Percentiles rank a stretch among this genome's conserved stretches.
These are phyloP conservation scores for Globisporangium splendens DNA, from an alignment of 352 stramenopile species.

Conservation along the genomic window DNA sequence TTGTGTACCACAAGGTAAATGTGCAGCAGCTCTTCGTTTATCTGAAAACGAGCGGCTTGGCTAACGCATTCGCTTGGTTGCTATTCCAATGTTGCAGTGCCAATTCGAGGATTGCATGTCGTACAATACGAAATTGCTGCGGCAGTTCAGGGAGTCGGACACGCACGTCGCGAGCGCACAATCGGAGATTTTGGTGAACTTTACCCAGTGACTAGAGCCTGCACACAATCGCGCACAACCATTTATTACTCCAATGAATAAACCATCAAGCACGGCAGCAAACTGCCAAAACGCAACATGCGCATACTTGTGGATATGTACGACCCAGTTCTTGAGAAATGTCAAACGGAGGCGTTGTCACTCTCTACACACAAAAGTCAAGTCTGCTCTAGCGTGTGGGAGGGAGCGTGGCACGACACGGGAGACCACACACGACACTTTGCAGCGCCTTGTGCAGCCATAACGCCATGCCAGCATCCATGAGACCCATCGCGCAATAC, in stretches of 20 bases:
- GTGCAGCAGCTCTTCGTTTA: neutral
- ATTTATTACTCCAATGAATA: conserved; percentile 4
- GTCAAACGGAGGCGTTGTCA: conserved; percentile 43
- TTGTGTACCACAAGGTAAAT: conserved; percentile 83
- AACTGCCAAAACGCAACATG: neutral
- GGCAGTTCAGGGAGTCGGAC: conserved; percentile 60
- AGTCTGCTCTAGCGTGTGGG: conserved; percentile 46
- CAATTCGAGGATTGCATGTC: conserved; percentile 74
- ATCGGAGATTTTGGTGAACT: conserved; percentile 29
- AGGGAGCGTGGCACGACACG: conserved; percentile 22
- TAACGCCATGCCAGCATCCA: conserved; percentile 12
- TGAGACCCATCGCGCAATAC: conserved; percentile 6
- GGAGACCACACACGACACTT: conserved; percentile 24
- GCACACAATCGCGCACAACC: conserved; percentile 1
- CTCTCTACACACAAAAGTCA: conserved; percentile 83
- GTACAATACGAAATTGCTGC: conserved; percentile 85
- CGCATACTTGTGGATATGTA: conserved; percentile 27
- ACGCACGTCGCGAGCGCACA: conserved; percentile 29
- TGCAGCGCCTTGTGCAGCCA: conserved; percentile 17
- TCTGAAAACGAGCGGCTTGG: no score
- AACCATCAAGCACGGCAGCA: neutral
- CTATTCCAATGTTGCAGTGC: conserved; percentile 31
- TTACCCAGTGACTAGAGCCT: conserved; percentile 21
- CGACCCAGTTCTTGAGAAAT: conserved; percentile 81
- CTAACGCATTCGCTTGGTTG: neutral